These are phyloP conservation scores for Ilex paraguariensis DNA, from an alignment of 305 asterid genomes.

Conservation along the genomic window DNA sequence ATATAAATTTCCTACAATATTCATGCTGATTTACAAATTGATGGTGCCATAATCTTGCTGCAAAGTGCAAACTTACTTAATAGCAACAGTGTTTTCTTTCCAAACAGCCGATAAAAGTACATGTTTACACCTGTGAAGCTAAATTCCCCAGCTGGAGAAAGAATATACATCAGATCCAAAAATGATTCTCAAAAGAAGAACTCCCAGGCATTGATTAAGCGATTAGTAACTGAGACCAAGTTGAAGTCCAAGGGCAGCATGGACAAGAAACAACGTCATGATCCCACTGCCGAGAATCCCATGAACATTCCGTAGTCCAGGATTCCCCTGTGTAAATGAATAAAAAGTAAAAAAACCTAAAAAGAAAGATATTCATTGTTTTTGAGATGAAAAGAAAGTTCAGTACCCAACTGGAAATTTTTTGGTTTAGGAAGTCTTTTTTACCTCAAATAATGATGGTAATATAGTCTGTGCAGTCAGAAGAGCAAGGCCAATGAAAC, in stretches of 20 bases:
- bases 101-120: background rate
- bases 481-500: constrained; percentile 75
- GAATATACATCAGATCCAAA: background rate
- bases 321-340: constrained; percentile 49
- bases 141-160: background rate
- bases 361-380: no score
- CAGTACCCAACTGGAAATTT: no score
- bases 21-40: background rate
- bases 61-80: background rate
- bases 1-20: no score
- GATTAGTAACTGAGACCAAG: constrained; percentile 68
- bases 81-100: background rate
- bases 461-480: constrained; percentile 61
- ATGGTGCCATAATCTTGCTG: no score
- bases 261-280: constrained; percentile 85
- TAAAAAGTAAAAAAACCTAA: no score
- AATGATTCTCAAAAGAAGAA: background rate
- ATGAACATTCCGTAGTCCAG: constrained; percentile 69
- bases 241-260: constrained; percentile 86
- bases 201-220: background rate
- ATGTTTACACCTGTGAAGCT: background rate
- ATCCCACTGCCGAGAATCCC: constrained; percentile 90
- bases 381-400: no score
- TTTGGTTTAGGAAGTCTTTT: no score
- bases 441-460: constrained; percentile 79